Percentiles rank a stretch among this genome's conserved stretches.
Conservation (phyloP, 1,139 yeast species). For the Hansenula lynferdii region DNA sequence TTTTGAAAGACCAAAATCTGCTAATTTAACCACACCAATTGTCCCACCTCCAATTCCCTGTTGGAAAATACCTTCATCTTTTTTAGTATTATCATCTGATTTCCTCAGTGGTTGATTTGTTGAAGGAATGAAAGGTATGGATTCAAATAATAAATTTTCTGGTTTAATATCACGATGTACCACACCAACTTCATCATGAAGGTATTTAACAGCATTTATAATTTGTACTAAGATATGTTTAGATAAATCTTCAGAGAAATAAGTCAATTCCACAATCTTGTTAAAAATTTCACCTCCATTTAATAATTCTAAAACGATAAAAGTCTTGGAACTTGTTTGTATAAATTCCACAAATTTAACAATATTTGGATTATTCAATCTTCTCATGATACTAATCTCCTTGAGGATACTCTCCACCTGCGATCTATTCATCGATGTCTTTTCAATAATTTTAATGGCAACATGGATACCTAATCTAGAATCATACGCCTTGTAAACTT, state of each 20-base stretch:
- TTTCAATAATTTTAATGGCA: constrained; percentile 86
- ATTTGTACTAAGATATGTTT: constrained; percentile 84
- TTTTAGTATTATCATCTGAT: constrained; percentile 72
- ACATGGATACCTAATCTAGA: constrained; percentile 25
- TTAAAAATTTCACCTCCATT: constrained; percentile 95
- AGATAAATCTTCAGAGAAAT: constrained; percentile 81
- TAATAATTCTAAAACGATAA: constrained; percentile 76
- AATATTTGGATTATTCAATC: constrained; percentile 60
- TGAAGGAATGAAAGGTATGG: constrained; percentile 57
- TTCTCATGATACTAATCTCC: constrained; percentile 62
- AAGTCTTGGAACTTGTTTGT: constrained; percentile 62
- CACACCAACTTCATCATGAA: constrained; percentile 72
- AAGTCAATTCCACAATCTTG: constrained; percentile 86
- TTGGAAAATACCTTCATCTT: constrained; percentile 81
- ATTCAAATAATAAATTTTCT: constrained; percentile 80
- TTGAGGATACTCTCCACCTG: constrained; percentile 48
- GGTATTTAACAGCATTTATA: constrained; percentile 72
- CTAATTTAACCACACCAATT: constrained; percentile 78
- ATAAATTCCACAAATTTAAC: constrained; percentile 64
- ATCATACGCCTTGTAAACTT: constrained; percentile 63
- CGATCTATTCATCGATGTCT: constrained; percentile 41
- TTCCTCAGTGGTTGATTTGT: constrained; percentile 46
- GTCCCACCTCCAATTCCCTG: constrained; percentile 86
- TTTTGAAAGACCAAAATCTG: constrained; percentile 91
- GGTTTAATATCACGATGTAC: constrained; percentile 97